Evolutionary conservation across 345 rosid species (phyloP), one percentile per base, ranked within the genome.

Genomic region (Excoecaria agallocha): DNA sequence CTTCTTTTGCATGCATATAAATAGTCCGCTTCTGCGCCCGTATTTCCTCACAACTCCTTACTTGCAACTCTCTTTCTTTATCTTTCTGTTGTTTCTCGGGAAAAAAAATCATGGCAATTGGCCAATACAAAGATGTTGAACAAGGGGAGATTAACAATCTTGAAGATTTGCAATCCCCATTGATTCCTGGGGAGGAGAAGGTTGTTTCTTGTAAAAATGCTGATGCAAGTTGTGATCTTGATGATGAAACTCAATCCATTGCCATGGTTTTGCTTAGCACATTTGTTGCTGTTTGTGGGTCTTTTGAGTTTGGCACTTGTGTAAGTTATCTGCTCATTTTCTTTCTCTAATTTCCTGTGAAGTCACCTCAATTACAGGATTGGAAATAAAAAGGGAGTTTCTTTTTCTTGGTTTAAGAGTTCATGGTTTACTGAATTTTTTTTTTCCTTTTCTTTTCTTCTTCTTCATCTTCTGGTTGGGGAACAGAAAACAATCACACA

Each of bases 221-320:
- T 48, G 73, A 77, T 50, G 74, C 76, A 1, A 65, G 10, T 55
- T 62, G 38, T 68, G 74, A 63, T 48, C 78, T 13, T 39, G 60
- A 46, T 54, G 79, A 69, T 38, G 79, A 72, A 24, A 75, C 19
- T 71, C 91, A 90, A 39, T 89, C 93, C 12, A 68, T 85, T 37
- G 71, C 74, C 35, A 90, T 90, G 96, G 97, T 89, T 79, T 70
- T 91, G 76, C 70, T 90, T 3, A 83, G 93, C 84, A 91, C 98
- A 74, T 85, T 82, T 68, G 94, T 93, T 73, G 94, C 96, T 64
- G 93, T 93, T 12, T 90, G 89, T 79, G 97, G 96, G 68, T 91
- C 98, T 60, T 91, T 93, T 70, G 94, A 88, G 68, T 93, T 93
- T 49, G 98, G 98, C 25, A 87, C 93, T 50, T 93, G 98, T 80